phyloP scores from a whole-genome alignment of 1,139 yeast genomes.

The Schizosaccharomyces versatilis region DNA sequence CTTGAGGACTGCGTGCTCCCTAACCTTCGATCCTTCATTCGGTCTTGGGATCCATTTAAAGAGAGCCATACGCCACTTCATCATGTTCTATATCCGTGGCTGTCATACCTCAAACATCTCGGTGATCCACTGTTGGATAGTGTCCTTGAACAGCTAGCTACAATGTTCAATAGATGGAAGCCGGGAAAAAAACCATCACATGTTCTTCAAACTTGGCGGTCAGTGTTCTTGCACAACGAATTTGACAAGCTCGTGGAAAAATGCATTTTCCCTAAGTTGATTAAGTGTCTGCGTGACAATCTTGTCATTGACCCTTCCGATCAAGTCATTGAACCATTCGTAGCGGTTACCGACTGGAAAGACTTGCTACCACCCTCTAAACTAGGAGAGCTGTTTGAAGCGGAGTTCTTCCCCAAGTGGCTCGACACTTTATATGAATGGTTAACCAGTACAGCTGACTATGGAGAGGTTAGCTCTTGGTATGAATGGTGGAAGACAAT shows the following conservation, averaged over 20 bases:
- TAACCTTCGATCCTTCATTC: constrained; percentile 19
- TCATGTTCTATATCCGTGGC: constrained; percentile 28
- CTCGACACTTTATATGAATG: constrained; percentile 17
- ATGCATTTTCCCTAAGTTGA: constrained; percentile 21
- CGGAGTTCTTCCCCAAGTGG: constrained; percentile 21
- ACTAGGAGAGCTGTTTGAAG: constrained; percentile 16
- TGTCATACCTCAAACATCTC: constrained; percentile 18
- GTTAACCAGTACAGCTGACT: constrained; percentile 15
- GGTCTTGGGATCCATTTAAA: constrained; percentile 21
- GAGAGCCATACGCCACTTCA: constrained; percentile 16
- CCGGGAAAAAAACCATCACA: constrained; percentile 15
- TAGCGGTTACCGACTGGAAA: constrained; percentile 17
- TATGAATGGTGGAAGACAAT: constrained; percentile 18
- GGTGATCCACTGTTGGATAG: constrained; percentile 16
- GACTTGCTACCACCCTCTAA: constrained; percentile 13
- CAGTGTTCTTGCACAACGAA: constrained; percentile 20
- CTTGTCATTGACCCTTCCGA: constrained; percentile 18
- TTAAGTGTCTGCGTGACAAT: constrained; percentile 15
- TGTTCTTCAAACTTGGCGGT: constrained; percentile 22
- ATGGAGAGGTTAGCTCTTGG: constrained; percentile 18
- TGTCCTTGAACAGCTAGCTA: constrained; percentile 19
- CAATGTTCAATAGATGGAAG: constrained; percentile 21
- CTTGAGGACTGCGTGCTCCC: constrained; percentile 21
- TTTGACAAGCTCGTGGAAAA: constrained; percentile 16
- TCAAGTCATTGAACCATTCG: constrained; percentile 16